Evolutionary conservation across 2,329 filamentous ascomycete genomes (phyloP).

Genomic region (Calonectria multiphialidica): DNA sequence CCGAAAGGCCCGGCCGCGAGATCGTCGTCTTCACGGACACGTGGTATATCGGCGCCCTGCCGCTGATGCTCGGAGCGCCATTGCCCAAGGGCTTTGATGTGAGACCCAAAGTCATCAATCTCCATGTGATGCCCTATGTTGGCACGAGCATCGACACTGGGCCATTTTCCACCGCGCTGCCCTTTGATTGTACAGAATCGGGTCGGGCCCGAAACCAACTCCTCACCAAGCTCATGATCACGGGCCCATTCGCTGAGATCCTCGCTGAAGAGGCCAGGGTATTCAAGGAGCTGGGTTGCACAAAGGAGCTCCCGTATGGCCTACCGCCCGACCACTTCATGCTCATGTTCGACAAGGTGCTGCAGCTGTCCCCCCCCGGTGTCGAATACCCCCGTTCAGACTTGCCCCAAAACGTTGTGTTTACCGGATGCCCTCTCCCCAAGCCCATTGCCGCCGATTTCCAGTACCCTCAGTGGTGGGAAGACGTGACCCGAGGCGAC

Average conservation of each 20-base stretch:
- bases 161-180: slow-evolving; percentile 53
- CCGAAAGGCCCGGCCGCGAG: slow-evolving; percentile 48
- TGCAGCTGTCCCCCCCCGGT: slow-evolving; percentile 54
- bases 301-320: slow-evolving; percentile 25
- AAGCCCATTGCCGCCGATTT: slow-evolving; percentile 44
- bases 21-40: slow-evolving; percentile 59
- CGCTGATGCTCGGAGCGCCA: slow-evolving; percentile 53
- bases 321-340: slow-evolving; percentile 44
- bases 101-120: slow-evolving; percentile 52
- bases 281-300: slow-evolving; percentile 47
- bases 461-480: slow-evolving; percentile 59
- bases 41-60: slow-evolving; percentile 51
- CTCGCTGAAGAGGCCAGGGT: slow-evolving; percentile 40
- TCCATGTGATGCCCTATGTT: slow-evolving; percentile 53
- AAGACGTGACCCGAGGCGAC: slow-evolving; percentile 48
- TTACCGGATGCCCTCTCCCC: slow-evolving; percentile 56
- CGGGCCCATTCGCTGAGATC: slow-evolving; percentile 37
- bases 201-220: slow-evolving; percentile 50
- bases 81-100: slow-evolving; percentile 51
- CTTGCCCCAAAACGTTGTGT: slow-evolving; percentile 54
- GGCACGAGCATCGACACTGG: slow-evolving; percentile 52
- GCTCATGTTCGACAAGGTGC: slow-evolving; percentile 46
- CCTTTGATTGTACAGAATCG: slow-evolving; percentile 51
- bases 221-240: slow-evolving; percentile 39
- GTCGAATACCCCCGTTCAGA: slow-evolving; percentile 54